Evolutionary conservation across 2,329 filamentous ascomycete species (phyloP).

Genomic region (Cryphonectria nitschkei): DNA sequence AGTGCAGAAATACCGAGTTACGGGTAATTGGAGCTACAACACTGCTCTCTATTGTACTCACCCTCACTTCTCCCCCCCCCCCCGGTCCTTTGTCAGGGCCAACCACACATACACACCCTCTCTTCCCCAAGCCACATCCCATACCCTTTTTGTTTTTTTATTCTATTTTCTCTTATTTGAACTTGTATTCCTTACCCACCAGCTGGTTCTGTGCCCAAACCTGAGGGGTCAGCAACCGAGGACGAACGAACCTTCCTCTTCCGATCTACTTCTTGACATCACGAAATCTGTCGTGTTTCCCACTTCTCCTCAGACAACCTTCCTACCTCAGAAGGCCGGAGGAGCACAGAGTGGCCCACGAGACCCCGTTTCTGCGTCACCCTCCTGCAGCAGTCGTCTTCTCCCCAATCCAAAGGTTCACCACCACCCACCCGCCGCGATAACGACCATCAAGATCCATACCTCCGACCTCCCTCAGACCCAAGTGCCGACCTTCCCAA

Average conservation of each 20-base stretch:
- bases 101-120: too few species aligned
- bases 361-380: slow-evolving; percentile 4
- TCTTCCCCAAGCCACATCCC: too few species aligned
- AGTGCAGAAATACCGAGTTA: background rate
- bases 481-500: slow-evolving; percentile 12
- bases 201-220: background rate
- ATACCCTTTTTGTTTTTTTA: too few species aligned
- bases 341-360: slow-evolving; percentile 3
- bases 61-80: background rate
- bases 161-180: too few species aligned
- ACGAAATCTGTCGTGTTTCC: background rate
- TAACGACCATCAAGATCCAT: slow-evolving; percentile 3
- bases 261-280: slow-evolving; percentile 7
- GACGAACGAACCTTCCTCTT: slow-evolving; percentile 9
- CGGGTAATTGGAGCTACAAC: background rate
- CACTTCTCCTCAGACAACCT: background rate
- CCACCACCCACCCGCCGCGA: background rate
- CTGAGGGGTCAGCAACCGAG: background rate
- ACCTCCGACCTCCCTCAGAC: slow-evolving; percentile 3
- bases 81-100: background rate
- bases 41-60: background rate
- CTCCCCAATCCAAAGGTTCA: background rate
- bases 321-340: slow-evolving; percentile 11
- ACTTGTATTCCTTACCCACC: background rate
- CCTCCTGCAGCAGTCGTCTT: background rate